phyloP scores from a whole-genome alignment of 2,329 filamentous ascomycete genomes.

The Pyrenophora teres region DNA sequence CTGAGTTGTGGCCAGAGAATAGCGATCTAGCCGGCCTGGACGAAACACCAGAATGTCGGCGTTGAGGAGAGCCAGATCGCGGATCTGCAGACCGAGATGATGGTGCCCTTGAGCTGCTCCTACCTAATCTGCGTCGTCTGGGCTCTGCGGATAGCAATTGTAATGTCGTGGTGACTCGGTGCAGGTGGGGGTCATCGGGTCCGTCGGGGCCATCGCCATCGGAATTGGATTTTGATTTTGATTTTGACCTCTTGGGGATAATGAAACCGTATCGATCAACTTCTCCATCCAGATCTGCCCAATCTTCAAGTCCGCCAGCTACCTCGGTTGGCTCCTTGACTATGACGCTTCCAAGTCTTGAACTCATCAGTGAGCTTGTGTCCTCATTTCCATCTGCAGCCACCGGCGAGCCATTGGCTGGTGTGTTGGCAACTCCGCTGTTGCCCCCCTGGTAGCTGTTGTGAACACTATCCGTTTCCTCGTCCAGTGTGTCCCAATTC shows the following conservation, averaged over 20 bases:
- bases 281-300: conserved; percentile 63
- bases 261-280: conserved; percentile 72
- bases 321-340: conserved; percentile 60
- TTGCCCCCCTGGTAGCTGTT: conserved; percentile 33
- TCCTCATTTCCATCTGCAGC: conserved; percentile 37
- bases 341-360: conserved; percentile 40
- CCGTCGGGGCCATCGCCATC: conserved; percentile 32
- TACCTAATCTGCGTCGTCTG: conserved; percentile 58
- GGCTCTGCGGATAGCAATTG: conserved; percentile 62
- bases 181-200: conserved; percentile 50
- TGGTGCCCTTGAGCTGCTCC: conserved; percentile 54
- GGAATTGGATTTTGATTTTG: conserved; percentile 24
- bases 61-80: conserved; percentile 46
- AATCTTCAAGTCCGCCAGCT: conserved; percentile 68
- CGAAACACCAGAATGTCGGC: conserved; percentile 50
- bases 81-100: conserved; percentile 48
- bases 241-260: conserved; percentile 48
- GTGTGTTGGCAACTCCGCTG: conserved; percentile 28
- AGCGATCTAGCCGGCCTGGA: conserved; percentile 49
- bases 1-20: conserved; percentile 47
- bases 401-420: conserved; percentile 35
- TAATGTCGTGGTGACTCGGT: conserved; percentile 64
- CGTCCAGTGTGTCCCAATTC: conserved; percentile 46
- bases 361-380: conserved; percentile 36
- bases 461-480: conserved; percentile 24